Evolutionary conservation across 306 rosid species (phyloP).

Genomic region (Medicago ruthenica): DNA sequence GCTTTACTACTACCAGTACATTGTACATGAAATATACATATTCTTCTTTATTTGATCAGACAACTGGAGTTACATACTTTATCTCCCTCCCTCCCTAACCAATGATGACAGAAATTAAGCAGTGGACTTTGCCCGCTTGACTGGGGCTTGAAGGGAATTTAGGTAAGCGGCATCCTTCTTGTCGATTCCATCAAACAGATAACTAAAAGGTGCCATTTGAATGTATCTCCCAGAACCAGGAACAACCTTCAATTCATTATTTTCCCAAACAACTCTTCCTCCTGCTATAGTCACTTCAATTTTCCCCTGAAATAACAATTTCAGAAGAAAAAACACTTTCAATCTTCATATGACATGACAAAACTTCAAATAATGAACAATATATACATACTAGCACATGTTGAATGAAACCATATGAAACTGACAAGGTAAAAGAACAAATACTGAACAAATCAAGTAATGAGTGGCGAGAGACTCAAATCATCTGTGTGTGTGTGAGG

Average conservation of each 20-base stretch:
- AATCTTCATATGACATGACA: not conserved
- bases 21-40: slow-evolving; percentile 10
- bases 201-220: slow-evolving; percentile 70
- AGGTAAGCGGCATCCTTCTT: slow-evolving; percentile 69
- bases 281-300: slow-evolving; percentile 89
- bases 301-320: slow-evolving; percentile 69
- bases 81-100: not conserved
- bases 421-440: too few relatives aligned
- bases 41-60: slow-evolving; percentile 18
- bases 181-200: slow-evolving; percentile 72
- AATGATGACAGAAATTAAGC: slow-evolving; percentile 28
- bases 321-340: not conserved
- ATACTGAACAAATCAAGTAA: too few relatives aligned
- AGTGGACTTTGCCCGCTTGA: slow-evolving; percentile 56
- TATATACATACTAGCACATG: not conserved
- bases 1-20: slow-evolving; percentile 2
- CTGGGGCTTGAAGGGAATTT: slow-evolving; percentile 74
- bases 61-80: not conserved
- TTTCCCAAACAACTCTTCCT: slow-evolving; percentile 95
- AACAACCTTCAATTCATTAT: slow-evolving; percentile 71
- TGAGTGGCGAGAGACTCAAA: too few relatives aligned
- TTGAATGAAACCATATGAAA: not conserved
- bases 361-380: not conserved
- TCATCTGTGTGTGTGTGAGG: too few relatives aligned
- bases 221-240: slow-evolving; percentile 83